Evolutionary conservation across 1,284 basidiomycete species (phyloP), one percentile per base, ranked within the genome.

Genomic region (Lentinula novae-zelandiae): DNA sequence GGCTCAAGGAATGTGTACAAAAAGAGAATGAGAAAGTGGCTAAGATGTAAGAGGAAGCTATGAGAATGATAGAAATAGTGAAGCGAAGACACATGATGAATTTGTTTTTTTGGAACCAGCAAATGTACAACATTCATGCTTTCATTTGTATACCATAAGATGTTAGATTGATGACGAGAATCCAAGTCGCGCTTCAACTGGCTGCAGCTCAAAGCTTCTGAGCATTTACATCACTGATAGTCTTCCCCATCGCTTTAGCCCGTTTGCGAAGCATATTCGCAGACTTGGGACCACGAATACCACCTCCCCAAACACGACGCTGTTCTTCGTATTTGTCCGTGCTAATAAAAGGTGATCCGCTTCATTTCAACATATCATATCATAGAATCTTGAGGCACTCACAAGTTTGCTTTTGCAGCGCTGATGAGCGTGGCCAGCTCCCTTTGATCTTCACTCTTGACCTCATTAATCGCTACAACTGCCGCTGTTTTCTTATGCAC

Each of bases 401-500:
- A 92, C 90, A 95, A 97, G 86, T 99, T 99, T 69, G 95, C 92
- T 85, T 98, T 98, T 71, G 94, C 89, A 65, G 96, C 96, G 67
- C 87, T 90, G 73, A 98, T 85, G 70, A 98, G 83, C 69, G 92
- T 96, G 61, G 93, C 90, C 60, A 98, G 90, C 70, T 98, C 96
- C 67, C 92, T 89, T 75, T 90, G 82, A 81, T 98, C 96, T 80
- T 98, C 96, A 72, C 89, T 92, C 78, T 88, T 89, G 71, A 98
- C 96, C 56, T 98, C 96, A 79, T 96, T 92, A 68, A 99, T 79
- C 57, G 92, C 90, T 63, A 95, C 79, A 65, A 97, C 91, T 64
- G 96, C 92, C 58, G 95, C 87, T 61, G 95, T 98, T 89, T 98
- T 98, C 89, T 97, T 97, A 87, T 96, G 93, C 57, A 96, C 95